Percentiles rank a stretch among this genome's conserved stretches.
phyloP scores from a whole-genome alignment of 257 asterid species.

The Plectranthus barbatus region DNA sequence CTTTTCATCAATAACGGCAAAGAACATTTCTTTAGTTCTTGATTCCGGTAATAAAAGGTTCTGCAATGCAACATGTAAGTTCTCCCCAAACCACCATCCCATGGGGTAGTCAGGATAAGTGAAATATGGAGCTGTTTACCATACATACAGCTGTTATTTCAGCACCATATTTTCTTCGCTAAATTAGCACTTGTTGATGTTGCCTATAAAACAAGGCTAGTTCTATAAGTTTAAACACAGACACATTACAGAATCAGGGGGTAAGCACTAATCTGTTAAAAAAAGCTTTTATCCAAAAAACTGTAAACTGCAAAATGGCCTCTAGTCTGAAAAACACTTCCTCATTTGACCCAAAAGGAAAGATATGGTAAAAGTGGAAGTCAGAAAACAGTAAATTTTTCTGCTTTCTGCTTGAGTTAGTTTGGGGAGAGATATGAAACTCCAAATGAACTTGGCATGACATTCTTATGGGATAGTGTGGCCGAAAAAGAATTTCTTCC shows the following conservation, averaged over 20 bases:
- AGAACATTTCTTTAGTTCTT: slow-evolving; percentile 14
- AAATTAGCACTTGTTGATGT: slow-evolving; percentile 80
- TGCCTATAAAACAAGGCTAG: slow-evolving; percentile 40
- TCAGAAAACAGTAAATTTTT: background rate
- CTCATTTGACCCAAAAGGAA: background rate
- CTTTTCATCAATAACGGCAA: slow-evolving; percentile 86
- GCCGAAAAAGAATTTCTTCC: background rate
- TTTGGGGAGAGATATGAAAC: background rate
- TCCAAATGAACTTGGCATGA: background rate
- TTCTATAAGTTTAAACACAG: background rate
- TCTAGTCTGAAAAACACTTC: background rate
- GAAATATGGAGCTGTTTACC: background rate
- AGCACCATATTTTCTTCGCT: slow-evolving; percentile 96
- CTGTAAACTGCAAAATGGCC: background rate
- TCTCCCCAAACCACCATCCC: background rate
- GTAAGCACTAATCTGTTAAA: background rate
- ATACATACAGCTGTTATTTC: slow-evolving; percentile 92
- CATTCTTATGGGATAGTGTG: background rate
- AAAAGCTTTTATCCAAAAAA: background rate
- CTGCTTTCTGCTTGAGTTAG: background rate
- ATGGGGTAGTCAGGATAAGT: background rate
- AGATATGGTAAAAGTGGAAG: background rate
- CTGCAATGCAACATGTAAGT: slow-evolving; percentile 3
- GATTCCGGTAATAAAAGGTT: slow-evolving; percentile 18
- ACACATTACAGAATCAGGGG: background rate